These are phyloP conservation scores for Stephania cephalantha DNA, from an alignment of 164 flowering plant genomes.

Conservation along the genomic window DNA sequence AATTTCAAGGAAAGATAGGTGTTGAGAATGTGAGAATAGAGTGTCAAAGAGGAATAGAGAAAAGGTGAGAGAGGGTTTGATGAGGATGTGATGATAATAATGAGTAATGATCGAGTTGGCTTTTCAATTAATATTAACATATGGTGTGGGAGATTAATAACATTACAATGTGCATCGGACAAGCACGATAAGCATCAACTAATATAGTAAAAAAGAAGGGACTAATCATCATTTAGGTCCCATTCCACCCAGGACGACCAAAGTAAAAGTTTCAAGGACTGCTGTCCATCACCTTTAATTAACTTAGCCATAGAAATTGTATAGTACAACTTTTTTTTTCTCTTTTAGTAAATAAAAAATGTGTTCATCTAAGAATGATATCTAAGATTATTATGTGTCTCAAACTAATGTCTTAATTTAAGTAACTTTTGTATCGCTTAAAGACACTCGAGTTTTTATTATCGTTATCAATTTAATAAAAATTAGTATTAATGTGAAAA, in stretches of 20 bases:
- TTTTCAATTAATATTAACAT: background rate
- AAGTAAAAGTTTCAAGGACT: background rate
- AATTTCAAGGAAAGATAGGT: background rate
- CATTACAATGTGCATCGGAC: background rate
- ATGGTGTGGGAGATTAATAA: background rate
- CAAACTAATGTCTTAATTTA: too few relatives aligned
- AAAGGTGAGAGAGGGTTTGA: background rate
- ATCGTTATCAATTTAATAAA: too few relatives aligned
- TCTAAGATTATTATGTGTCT: too few relatives aligned
- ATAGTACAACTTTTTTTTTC: too few relatives aligned
- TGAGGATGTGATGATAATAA: background rate
- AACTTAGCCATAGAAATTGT: background rate
- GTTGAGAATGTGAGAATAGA: background rate
- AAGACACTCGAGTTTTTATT: too few relatives aligned
- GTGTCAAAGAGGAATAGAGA: conserved; percentile 4
- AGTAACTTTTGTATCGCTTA: too few relatives aligned
- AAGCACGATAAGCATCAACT: conserved; percentile 1
- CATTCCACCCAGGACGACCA: conserved; percentile 4
- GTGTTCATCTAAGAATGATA: background rate
- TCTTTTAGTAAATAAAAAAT: background rate
- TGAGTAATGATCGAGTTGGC: conserved; percentile 2
- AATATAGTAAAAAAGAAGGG: background rate
- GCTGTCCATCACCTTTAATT: background rate
- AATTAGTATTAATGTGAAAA: too few relatives aligned
- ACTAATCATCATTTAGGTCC: conserved; percentile 2